phyloP scores from a whole-genome alignment of 129 eudicot species.

The Chrysanthemum makinoi region DNA sequence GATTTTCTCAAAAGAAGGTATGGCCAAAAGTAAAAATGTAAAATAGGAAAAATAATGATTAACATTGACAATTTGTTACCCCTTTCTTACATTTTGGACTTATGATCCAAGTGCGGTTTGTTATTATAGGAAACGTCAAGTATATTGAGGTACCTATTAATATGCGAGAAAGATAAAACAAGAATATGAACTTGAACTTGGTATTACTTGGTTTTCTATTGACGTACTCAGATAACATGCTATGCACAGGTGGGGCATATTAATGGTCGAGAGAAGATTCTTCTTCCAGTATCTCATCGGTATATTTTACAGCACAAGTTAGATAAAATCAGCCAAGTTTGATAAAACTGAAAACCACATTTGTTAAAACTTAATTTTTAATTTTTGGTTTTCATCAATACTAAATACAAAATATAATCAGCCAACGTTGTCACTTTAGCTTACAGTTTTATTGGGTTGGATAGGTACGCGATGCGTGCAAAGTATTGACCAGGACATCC shows the following conservation, averaged over 20 bases:
- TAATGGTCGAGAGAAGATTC: too few relatives aligned
- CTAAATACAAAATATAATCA: background rate
- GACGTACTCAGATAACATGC: too few relatives aligned
- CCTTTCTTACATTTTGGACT: background rate
- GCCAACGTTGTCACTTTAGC: constrained; percentile 15
- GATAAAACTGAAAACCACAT: too few relatives aligned
- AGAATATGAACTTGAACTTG: too few relatives aligned
- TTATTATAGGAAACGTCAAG: constrained; percentile 77
- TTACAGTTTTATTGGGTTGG: constrained; percentile 17
- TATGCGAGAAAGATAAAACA: constrained; percentile 20
- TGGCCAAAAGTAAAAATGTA: background rate
- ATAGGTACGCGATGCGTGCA: constrained; percentile 98
- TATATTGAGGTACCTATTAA: constrained; percentile 61
- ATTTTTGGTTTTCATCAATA: background rate
- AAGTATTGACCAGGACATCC: constrained; percentile 91
- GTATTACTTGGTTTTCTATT: too few relatives aligned
- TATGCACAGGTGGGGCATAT: too few relatives aligned
- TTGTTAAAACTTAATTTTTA: too few relatives aligned
- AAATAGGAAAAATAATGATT: background rate
- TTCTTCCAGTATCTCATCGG: too few relatives aligned
- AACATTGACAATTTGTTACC: background rate
- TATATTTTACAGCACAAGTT: too few relatives aligned
- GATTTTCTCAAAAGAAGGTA: constrained; percentile 82
- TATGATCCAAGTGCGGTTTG: constrained; percentile 68
- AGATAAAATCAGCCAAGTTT: too few relatives aligned